These are phyloP conservation scores for Neurospora sp. DNA, from an alignment of 495 filamentous ascomycete genomes.

Conservation along the genomic window DNA sequence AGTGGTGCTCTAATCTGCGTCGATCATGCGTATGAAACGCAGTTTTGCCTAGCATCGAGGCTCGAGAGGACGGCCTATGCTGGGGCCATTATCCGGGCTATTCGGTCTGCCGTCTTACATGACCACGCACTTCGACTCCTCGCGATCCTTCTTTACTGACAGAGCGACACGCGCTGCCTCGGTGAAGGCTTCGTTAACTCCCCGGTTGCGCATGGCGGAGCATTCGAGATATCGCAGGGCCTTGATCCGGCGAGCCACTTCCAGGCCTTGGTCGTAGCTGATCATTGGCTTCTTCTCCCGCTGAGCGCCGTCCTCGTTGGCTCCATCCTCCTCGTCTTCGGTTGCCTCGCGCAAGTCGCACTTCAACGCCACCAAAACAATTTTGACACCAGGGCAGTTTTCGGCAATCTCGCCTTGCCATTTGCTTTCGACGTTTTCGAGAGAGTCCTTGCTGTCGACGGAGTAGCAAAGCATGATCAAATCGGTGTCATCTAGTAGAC, in stretches of 20 bases:
- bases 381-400: slow-evolving; percentile 87
- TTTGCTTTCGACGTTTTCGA: slow-evolving; percentile 96
- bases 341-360: slow-evolving; percentile 77
- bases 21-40: neutral
- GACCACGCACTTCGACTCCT: slow-evolving; percentile 43
- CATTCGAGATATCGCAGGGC: slow-evolving; percentile 95
- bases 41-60: neutral
- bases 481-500: slow-evolving; percentile 65
- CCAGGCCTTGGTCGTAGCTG: slow-evolving; percentile 83
- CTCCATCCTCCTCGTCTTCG: slow-evolving; percentile 42
- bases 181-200: slow-evolving; percentile 96
- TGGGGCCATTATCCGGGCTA: neutral
- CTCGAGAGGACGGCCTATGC: neutral
- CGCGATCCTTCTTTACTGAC: slow-evolving; percentile 63
- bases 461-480: slow-evolving; percentile 98
- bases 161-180: slow-evolving; percentile 96
- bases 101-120: slow-evolving; percentile 33
- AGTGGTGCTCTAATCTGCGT: neutral
- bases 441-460: slow-evolving; percentile 89
- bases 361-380: slow-evolving; percentile 94
- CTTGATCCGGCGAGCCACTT: slow-evolving; percentile 82
- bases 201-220: slow-evolving; percentile 93
- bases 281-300: slow-evolving; percentile 66
- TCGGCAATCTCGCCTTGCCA: slow-evolving; percentile 97
- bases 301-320: slow-evolving; percentile 29